These are phyloP conservation scores for Massospora cicadina DNA, from an alignment of 371 early-diverging fungal genomes.

Conservation along the genomic window DNA sequence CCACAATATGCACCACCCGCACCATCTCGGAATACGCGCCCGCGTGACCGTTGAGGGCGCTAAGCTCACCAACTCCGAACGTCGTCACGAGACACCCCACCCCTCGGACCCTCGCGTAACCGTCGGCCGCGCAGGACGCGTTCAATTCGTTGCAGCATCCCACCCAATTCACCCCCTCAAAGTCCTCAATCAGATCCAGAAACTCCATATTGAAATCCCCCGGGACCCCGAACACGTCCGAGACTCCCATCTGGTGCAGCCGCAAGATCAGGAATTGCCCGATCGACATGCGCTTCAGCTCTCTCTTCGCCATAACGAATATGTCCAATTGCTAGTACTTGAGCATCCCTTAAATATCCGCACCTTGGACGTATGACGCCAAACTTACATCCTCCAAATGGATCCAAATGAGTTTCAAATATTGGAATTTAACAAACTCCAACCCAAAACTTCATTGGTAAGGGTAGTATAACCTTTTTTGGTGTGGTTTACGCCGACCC, in stretches of 20 bases:
- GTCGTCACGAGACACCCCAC: constrained; percentile 27
- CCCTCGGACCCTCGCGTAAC: constrained; percentile 25
- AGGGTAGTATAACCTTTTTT: no score
- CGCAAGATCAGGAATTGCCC: constrained; percentile 14
- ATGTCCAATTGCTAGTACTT: no score
- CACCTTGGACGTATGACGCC: no score
- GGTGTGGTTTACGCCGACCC: no score
- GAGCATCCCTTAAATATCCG: no score
- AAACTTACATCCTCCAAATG: no score
- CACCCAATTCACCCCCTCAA: constrained; percentile 17
- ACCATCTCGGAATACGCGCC: constrained; percentile 34
- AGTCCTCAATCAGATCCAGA: constrained; percentile 19
- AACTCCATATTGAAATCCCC: constrained; percentile 20
- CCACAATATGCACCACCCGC: constrained; percentile 32
- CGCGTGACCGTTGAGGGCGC: constrained; percentile 29
- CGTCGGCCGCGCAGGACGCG: constrained; percentile 31
- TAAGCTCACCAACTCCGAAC: constrained; percentile 35
- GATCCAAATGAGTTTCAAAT: no score
- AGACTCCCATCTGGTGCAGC: constrained; percentile 16
- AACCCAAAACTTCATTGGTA: no score
- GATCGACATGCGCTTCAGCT: not conserved
- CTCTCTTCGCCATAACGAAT: not conserved
- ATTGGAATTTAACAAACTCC: no score
- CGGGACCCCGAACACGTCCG: constrained; percentile 17
- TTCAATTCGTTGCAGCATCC: constrained; percentile 22